phyloP scores from a whole-genome alignment of 495 filamentous ascomycete genomes.

The Talaromyces borbonicus region DNA sequence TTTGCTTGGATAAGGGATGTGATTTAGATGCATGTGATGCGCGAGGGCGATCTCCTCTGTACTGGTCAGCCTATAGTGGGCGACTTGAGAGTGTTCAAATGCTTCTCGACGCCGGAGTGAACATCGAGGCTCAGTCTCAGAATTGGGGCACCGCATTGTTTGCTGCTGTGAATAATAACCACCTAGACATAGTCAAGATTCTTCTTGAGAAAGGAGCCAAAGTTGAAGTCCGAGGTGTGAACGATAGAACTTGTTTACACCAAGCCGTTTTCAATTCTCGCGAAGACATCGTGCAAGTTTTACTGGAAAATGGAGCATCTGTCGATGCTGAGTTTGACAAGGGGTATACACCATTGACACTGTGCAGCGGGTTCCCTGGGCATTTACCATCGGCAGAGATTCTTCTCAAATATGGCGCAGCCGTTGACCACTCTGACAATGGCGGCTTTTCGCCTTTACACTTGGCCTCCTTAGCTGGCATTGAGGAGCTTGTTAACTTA shows the following conservation, averaged over 20 bases:
- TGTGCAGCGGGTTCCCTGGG: slow-evolving; percentile 1
- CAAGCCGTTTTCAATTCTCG: neutral
- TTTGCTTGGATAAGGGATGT: slow-evolving; percentile 11
- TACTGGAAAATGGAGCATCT: neutral
- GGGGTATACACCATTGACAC: neutral
- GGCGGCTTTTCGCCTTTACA: slow-evolving; percentile 9
- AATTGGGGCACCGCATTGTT: neutral
- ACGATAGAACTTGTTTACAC: neutral
- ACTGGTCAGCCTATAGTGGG: slow-evolving; percentile 10
- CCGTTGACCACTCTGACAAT: neutral
- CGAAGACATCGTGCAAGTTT: neutral
- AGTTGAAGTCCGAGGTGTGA: neutral
- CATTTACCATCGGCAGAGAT: neutral
- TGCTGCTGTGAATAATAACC: slow-evolving; percentile 1
- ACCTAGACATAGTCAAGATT: slow-evolving; percentile 2
- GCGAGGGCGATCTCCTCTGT: slow-evolving; percentile 12
- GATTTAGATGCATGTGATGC: slow-evolving; percentile 11
- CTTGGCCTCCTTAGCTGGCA: slow-evolving; percentile 5
- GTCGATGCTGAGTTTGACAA: neutral
- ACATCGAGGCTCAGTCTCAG: slow-evolving; percentile 2
- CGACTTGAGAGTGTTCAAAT: slow-evolving; percentile 9
- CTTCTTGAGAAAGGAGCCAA: slow-evolving; percentile 2
- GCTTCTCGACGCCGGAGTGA: slow-evolving; percentile 9
- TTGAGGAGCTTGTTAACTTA: slow-evolving; percentile 5
- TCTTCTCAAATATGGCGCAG: slow-evolving; percentile 8